Base-by-base conservation (phyloP, 352 stramenopile species). In the Hyaloperonospora brassicae region DNA sequence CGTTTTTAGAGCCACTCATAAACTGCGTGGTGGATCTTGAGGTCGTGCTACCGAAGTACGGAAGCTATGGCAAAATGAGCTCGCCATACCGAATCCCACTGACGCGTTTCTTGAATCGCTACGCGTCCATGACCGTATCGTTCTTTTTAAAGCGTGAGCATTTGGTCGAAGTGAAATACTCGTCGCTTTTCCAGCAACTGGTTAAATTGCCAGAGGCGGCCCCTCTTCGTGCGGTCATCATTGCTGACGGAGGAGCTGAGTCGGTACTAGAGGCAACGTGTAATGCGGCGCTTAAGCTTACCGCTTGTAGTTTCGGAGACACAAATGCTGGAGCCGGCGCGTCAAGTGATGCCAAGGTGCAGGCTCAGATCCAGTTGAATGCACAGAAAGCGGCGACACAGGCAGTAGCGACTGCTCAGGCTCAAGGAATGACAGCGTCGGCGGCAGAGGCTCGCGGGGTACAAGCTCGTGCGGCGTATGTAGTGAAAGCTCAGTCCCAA, bases 1-100 rank as follows among this genome's bases (percentile, higher is more conserved):
- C 92, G 4, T 98, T 98, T 66, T 75, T 98, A 34, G 95, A 98
- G 55, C 80, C 86, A 14, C 75, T 99, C 22, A 94, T 98, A 39
- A 95, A 95, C 54, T 95, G 85, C 48, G 96, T 97, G 6, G 84
- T 98, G 11, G 87, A 97, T 52, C 70, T 99, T 6, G 94, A 98
- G 57, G 70, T 82, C 17, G 88, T 95, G 25, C 67, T 98, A 17
- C 86, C 85, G 0, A 79, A 79, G 46, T 98, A 97, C 54, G 90
- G 93, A 47, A 92, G 79, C 35, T 92, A 87, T 46, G 79, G 83
- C 25, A 88, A 90, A 55, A 85, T 93, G 56, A 84, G 72, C 47
- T 98, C 93, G 14, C 93, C 93, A 22, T 98, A 97, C 58, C 82
- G 92, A 42, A 64, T 85, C 22, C 93, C 93, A 12, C 73, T 98